Evolutionary conservation across 2,329 filamentous ascomycete species (phyloP).

Genomic region (Fusarium verticillioides): DNA sequence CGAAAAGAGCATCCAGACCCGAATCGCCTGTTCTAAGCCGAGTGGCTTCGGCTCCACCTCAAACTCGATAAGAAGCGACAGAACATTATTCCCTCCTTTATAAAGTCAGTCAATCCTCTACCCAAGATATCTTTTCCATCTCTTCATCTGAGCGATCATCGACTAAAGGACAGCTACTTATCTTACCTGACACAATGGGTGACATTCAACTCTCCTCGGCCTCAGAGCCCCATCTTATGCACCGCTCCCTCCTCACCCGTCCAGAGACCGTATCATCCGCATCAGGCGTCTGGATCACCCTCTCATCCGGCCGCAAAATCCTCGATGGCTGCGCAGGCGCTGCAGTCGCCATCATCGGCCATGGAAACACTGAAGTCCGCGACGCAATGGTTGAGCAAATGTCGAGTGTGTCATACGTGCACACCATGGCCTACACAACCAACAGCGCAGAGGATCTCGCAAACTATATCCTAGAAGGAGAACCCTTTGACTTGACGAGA

Average conservation of each 20-base stretch:
- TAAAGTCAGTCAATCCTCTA: fast-evolving
- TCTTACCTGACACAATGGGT: not conserved
- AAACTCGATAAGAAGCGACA: not conserved
- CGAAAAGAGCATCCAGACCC: constrained; percentile 12
- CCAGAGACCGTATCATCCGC: constrained; percentile 56
- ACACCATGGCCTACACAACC: constrained; percentile 55
- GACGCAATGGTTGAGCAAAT: constrained; percentile 70
- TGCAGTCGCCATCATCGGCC: constrained; percentile 67
- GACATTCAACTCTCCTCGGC: not conserved
- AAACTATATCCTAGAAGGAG: constrained; percentile 53
- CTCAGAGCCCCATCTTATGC: constrained; percentile 44
- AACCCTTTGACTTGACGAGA: constrained; percentile 50
- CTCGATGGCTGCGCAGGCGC: constrained; percentile 80
- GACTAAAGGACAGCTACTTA: fast-evolving
- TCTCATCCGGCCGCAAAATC: constrained; percentile 54
- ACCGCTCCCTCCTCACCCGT: constrained; percentile 48
- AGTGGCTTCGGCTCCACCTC: constrained; percentile 9
- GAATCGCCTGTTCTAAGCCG: constrained; percentile 3
- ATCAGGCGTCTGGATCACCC: constrained; percentile 50
- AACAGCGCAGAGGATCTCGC: constrained; percentile 58
- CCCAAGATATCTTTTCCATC: fast-evolving
- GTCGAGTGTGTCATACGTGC: constrained; percentile 61
- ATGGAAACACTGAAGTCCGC: constrained; percentile 69
- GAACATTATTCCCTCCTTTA: fast-evolving
- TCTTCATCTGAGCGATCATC: fast-evolving